Conservation (phyloP, 2,329 filamentous ascomycete species). For the Penicillium nordicum region DNA sequence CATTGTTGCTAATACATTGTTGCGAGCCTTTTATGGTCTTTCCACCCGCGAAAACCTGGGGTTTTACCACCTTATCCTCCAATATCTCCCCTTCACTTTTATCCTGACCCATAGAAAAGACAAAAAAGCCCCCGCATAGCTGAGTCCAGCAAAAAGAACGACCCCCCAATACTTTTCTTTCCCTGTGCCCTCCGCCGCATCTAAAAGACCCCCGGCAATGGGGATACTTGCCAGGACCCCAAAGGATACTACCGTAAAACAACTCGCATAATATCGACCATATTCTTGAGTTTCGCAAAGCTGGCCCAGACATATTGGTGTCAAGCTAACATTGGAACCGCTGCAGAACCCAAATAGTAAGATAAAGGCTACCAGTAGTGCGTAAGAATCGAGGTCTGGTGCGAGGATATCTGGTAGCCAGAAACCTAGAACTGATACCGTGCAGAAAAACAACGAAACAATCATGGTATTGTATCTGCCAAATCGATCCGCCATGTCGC, state of each 20-base stretch:
- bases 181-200: neutral
- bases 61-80: neutral
- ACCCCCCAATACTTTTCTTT: neutral
- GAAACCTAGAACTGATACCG: slow-evolving; percentile 2
- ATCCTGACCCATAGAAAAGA: neutral
- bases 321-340: neutral
- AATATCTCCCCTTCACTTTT: neutral
- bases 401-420: neutral
- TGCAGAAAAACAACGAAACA: slow-evolving; percentile 56
- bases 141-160: neutral
- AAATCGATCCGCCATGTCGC: slow-evolving; percentile 67
- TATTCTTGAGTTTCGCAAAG: neutral
- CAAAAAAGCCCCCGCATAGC: neutral
- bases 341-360: neutral
- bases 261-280: neutral
- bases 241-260: neutral
- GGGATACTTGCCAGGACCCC: neutral
- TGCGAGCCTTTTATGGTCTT: neutral
- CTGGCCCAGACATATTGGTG: neutral
- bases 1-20: too few species aligned
- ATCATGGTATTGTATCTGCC: slow-evolving; percentile 77
- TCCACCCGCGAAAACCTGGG: neutral
- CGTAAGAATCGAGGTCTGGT: neutral
- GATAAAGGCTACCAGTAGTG: neutral
- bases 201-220: neutral